Evolutionary conservation across 768 basidiomycete species (phyloP), one percentile per base, ranked within the genome.

Genomic region (Lactarius vividus): DNA sequence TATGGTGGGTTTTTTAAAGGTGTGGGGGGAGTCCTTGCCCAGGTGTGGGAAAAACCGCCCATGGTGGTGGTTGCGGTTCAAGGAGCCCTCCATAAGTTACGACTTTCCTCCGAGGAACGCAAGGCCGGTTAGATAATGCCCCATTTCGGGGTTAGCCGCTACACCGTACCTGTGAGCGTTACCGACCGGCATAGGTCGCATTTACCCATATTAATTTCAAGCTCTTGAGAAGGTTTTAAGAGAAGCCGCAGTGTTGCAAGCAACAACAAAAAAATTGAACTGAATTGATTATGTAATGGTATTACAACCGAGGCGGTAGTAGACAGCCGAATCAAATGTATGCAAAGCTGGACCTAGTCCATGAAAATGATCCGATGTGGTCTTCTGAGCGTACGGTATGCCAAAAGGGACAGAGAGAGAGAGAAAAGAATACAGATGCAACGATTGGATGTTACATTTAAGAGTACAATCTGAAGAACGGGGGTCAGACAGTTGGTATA

Each of bases 271-370:
- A 16, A 2, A 35, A 58, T 35, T 15, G 26, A 44, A 23, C 11
- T 46, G 46, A 49, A 49, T 23, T 23, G 46, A 62, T 66, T 66
- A 57, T 29, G 20, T 58, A 40, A 62, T 66, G 29, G 1, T 58
- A 44, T 58, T 39, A 57, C 65, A 58, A 40, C 16, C 23, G 57
- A 26, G 15, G 33, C 52, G 52, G 16, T n/a, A n/a, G 7, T 4
- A 11, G 18, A 13, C 2, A 35, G n/a, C 55, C 31, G 40, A 26
- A 57, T 57, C 37, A 55, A 62, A 56, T 55, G 53, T 20, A 42
- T 58, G 44, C 35, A 58, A 39, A 28, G 61, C 39, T n/a, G 16
- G 33, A 39, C 16, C 42, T 8, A 15, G 57, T 66, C 40, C 65
- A 54, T 35, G 60, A 35, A 42, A 4, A 44, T 59, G 52, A 35